A percentile compares a stretch with the other conserved stretches of the same genome.
phyloP scores from a whole-genome alignment of 768 basidiomycete species.

The Clitopilus passeckerianus region DNA sequence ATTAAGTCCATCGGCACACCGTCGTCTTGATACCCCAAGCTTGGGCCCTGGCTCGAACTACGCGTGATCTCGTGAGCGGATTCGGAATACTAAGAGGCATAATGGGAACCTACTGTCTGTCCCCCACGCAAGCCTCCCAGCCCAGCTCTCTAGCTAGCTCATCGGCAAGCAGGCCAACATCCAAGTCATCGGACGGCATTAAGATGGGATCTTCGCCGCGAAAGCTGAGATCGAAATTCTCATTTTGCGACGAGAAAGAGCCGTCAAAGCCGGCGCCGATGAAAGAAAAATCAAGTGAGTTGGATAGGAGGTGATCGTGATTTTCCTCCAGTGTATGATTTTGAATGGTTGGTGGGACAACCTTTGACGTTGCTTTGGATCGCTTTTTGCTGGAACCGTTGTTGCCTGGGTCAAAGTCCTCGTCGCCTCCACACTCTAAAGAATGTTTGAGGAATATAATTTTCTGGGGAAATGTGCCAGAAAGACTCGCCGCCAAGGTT shows the following conservation, averaged over 20 bases:
- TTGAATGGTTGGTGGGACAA: slow-evolving; percentile 23
- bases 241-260: slow-evolving; percentile 49
- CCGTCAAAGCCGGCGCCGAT: slow-evolving; percentile 28
- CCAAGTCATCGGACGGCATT: slow-evolving; percentile 53
- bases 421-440: slow-evolving; percentile 33
- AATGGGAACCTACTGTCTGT: slow-evolving; percentile 11
- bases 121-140: slow-evolving; percentile 44
- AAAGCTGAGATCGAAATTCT: slow-evolving; percentile 28
- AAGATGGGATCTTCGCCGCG: not conserved
- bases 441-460: not conserved
- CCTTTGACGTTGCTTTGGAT: slow-evolving; percentile 20
- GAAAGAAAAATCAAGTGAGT: slow-evolving; percentile 61
- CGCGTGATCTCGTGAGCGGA: too few relatives aligned
- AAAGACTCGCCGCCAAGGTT: slow-evolving; percentile 36
- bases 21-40: too few relatives aligned
- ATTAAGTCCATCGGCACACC: slow-evolving; percentile 10
- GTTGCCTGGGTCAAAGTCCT: slow-evolving; percentile 42
- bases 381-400: slow-evolving; percentile 34
- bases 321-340: slow-evolving; percentile 67
- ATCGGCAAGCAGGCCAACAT: slow-evolving; percentile 59
- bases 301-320: slow-evolving; percentile 60
- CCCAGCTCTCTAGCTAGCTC: slow-evolving; percentile 75
- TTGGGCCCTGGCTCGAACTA: too few relatives aligned
- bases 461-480: not conserved
- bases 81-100: slow-evolving; percentile 6